Evolutionary conservation across 2,329 filamentous ascomycete genomes (phyloP).

Genomic region (Fusarium pseudonygamai): DNA sequence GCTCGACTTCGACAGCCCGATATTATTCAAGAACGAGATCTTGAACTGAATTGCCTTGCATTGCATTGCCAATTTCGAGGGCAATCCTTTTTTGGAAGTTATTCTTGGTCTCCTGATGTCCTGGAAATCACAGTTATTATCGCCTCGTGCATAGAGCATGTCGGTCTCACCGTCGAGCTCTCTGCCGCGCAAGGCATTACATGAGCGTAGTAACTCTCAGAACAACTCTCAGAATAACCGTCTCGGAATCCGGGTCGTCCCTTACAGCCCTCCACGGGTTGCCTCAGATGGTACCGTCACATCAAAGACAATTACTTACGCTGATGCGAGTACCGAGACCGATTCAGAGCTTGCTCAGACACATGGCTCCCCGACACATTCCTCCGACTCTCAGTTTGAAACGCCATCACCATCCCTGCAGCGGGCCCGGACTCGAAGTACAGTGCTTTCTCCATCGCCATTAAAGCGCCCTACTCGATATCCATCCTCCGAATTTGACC

Average conservation of each 20-base stretch:
- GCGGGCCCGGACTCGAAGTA: slow-evolving; percentile 28
- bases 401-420: slow-evolving; percentile 39
- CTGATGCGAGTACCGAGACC: slow-evolving; percentile 38
- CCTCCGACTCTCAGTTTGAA: slow-evolving; percentile 36
- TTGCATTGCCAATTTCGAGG: slow-evolving; percentile 6
- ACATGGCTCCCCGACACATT: slow-evolving; percentile 29
- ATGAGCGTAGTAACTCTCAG: slow-evolving; percentile 43
- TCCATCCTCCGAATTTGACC: slow-evolving; percentile 29
- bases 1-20: slow-evolving; percentile 6
- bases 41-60: slow-evolving; percentile 10
- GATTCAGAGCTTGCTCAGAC: slow-evolving; percentile 27
- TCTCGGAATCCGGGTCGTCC: slow-evolving; percentile 51
- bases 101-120: slow-evolving; percentile 29
- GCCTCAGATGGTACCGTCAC: slow-evolving; percentile 45
- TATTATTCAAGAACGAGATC: slow-evolving; percentile 4
- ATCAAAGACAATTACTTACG: slow-evolving; percentile 40
- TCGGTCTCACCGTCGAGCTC: slow-evolving; percentile 45
- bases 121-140: slow-evolving; percentile 32
- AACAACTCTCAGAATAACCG: slow-evolving; percentile 45
- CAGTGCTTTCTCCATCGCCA: slow-evolving; percentile 30
- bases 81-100: slow-evolving; percentile 5
- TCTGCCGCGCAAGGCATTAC: slow-evolving; percentile 43
- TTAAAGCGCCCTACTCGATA: slow-evolving; percentile 29
- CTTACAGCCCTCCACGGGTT: slow-evolving; percentile 51
- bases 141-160: slow-evolving; percentile 47